Conservation (phyloP, 2,329 filamentous ascomycete genomes). For the Aspergillus transmontanensis region DNA sequence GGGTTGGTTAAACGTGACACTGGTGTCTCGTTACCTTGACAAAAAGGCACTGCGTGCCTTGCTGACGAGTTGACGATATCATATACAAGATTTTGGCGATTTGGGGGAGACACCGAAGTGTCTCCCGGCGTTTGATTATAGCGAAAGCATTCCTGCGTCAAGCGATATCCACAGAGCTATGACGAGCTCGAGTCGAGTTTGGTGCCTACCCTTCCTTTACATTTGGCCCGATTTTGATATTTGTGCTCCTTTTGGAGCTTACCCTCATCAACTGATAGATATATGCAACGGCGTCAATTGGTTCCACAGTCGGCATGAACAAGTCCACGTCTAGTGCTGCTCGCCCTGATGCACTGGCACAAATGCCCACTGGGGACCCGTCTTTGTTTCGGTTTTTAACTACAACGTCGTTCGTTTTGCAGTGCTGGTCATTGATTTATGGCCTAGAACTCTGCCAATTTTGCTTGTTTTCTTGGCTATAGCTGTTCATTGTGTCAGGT, state of each 20-base stretch:
- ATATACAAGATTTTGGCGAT: background rate
- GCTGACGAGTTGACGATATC: slow-evolving; percentile 1
- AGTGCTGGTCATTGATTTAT: background rate
- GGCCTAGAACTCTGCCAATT: background rate
- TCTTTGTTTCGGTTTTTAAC: background rate
- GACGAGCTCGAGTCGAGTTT: background rate
- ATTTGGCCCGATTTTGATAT: background rate
- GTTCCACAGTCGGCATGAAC: background rate
- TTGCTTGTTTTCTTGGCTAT: background rate
- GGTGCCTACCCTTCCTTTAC: background rate
- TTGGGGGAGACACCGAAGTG: background rate
- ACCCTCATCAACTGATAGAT: background rate
- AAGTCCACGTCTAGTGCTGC: background rate
- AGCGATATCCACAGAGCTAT: background rate
- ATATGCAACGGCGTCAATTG: background rate
- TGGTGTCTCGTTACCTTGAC: slow-evolving; percentile 4
- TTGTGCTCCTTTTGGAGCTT: background rate
- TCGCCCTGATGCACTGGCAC: background rate
- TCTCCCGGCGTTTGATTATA: background rate
- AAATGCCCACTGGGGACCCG: background rate
- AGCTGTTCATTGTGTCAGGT: background rate
- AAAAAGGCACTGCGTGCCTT: slow-evolving; percentile 1
- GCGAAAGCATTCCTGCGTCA: background rate
- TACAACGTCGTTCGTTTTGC: background rate
- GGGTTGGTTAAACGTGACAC: background rate